Percentiles rank a stretch among this genome's conserved stretches.
phyloP scores from a whole-genome alignment of 192 early-diverging fungal species.

The Coemansia sp. region DNA sequence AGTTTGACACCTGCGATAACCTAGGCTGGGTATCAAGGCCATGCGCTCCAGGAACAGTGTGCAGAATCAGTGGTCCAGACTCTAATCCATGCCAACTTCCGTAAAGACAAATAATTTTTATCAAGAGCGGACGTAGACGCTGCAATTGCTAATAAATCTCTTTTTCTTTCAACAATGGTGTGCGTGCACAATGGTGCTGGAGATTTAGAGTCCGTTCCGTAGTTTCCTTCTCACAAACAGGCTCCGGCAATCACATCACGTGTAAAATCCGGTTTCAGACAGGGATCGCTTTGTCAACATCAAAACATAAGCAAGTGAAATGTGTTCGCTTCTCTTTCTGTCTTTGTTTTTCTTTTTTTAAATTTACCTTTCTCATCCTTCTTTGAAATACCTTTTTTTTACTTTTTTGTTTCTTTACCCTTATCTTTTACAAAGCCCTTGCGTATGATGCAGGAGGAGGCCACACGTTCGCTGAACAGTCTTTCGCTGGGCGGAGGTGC shows the following conservation, averaged over 20 bases:
- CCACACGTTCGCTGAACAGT: neutral
- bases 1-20: slow-evolving; percentile 23
- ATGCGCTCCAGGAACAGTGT: slow-evolving; percentile 22
- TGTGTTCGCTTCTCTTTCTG: neutral
- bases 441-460: slow-evolving; percentile 5
- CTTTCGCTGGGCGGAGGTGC: slow-evolving; percentile 9
- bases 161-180: neutral
- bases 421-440: neutral
- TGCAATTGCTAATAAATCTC: neutral
- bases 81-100: slow-evolving; percentile 12
- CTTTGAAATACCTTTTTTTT: slow-evolving; percentile 8
- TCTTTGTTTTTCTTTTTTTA: neutral
- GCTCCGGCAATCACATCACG: neutral
- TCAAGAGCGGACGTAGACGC: neutral
- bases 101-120: neutral
- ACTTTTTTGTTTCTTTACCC: neutral
- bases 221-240: neutral
- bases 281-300: neutral
- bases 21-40: slow-evolving; percentile 11
- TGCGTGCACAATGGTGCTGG: neutral
- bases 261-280: neutral
- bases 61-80: neutral
- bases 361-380: neutral
- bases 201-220: neutral
- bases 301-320: neutral